Evolutionary conservation across 257 asterid genomes (phyloP).

Genomic region (Scutellaria galericulata): DNA sequence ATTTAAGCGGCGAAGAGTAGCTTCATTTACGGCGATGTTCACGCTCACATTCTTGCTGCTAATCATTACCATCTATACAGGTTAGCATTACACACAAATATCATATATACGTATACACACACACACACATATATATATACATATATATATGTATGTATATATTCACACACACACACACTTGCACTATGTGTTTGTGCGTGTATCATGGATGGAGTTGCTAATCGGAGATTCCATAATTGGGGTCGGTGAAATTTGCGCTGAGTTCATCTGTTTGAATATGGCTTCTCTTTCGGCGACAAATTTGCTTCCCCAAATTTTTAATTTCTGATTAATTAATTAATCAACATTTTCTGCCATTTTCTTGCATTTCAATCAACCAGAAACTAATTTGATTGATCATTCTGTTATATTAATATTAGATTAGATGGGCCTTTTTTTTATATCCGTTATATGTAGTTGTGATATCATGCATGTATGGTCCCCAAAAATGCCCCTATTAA

Average conservation of each 20-base stretch:
- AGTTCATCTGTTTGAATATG: background rate
- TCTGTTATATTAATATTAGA: background rate
- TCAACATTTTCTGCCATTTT: background rate
- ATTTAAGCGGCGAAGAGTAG: constrained; percentile 32
- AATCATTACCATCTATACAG: constrained; percentile 42
- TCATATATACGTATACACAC: background rate
- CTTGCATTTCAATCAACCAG: background rate
- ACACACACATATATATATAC: no score
- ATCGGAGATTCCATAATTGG: constrained; percentile 15
- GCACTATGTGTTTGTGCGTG: background rate
- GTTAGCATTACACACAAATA: constrained; percentile 30
- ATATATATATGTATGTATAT: no score
- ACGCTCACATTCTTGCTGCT: constrained; percentile 33
- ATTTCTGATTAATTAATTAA: background rate
- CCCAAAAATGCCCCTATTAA: background rate
- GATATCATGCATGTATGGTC: constrained; percentile 11
- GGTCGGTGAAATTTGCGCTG: constrained; percentile 29
- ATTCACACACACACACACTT: background rate
- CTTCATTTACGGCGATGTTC: constrained; percentile 32
- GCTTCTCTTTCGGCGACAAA: constrained; percentile 26
- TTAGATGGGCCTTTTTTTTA: background rate
- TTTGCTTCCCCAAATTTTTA: background rate
- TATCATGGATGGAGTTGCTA: constrained; percentile 2
- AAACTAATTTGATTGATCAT: background rate
- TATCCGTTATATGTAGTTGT: constrained; percentile 6